phyloP scores from a whole-genome alignment of 176 grass and related monocot species.

The Triticum timopheevii region DNA sequence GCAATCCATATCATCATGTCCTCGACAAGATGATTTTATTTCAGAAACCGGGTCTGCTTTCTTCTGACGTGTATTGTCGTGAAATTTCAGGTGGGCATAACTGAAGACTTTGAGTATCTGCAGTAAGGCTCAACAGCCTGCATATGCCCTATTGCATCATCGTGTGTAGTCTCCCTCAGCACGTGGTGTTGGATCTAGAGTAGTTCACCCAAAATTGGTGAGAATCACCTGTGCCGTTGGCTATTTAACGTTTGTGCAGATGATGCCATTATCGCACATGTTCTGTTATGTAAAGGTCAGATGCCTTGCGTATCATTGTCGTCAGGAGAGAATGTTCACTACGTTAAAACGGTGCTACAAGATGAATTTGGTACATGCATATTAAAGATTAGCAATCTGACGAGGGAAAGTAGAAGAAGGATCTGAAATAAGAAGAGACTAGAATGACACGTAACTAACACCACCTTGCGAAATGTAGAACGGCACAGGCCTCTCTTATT shows the following conservation, averaged over 20 bases:
- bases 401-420: background rate
- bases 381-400: background rate
- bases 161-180: background rate
- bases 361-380: background rate
- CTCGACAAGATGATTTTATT: background rate
- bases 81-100: slow-evolving; percentile 77
- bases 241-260: background rate
- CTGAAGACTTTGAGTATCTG: slow-evolving; percentile 89
- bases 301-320: background rate
- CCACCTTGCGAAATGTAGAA: background rate
- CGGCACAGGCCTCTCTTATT: background rate
- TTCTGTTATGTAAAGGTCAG: background rate
- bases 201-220: background rate
- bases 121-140: slow-evolving; percentile 30
- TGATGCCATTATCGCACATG: background rate
- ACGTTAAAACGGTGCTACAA: background rate
- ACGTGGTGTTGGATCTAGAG: slow-evolving; percentile 12
- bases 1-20: background rate
- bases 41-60: background rate
- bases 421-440: background rate
- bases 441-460: background rate
- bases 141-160: background rate
- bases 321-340: background rate
- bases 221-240: background rate
- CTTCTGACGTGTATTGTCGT: background rate